Evolutionary conservation across 2,329 filamentous ascomycete species (phyloP).

Genomic region (Ophiostoma australiae): DNA sequence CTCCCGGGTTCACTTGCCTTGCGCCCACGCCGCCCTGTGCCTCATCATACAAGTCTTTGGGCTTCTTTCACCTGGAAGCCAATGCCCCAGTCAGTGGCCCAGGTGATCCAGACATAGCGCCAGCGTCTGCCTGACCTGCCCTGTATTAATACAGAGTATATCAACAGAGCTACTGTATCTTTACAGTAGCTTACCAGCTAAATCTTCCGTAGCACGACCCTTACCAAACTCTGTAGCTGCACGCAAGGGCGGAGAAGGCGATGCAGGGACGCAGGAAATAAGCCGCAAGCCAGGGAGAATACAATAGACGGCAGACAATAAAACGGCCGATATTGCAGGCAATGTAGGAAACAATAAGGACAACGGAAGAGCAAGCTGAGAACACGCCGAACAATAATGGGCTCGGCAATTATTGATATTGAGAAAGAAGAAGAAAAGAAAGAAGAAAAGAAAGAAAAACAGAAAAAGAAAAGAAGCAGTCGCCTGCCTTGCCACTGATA

Average conservation of each 20-base stretch:
- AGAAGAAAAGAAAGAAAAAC: background rate
- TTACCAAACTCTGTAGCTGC: background rate
- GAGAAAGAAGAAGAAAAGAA: background rate
- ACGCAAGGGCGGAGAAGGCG: no score
- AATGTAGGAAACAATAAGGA: background rate
- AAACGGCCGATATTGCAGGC: background rate
- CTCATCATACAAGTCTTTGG: background rate
- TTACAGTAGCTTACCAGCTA: background rate
- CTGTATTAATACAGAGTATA: no score
- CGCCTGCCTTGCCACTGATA: background rate
- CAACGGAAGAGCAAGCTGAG: background rate
- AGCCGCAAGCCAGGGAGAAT: background rate
- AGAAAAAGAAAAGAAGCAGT: background rate
- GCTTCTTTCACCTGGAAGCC: background rate
- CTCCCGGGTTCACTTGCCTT: background rate
- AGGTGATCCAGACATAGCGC: no score
- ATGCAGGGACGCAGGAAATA: background rate
- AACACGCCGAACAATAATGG: background rate
- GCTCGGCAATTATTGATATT: background rate
- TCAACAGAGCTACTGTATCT: no score
- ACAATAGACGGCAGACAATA: background rate
- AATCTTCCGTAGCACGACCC: background rate
- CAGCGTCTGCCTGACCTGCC: no score
- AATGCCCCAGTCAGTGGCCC: background rate
- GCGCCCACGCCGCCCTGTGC: background rate